Evolutionary conservation across 495 filamentous ascomycete species (phyloP), one percentile per base, ranked within the genome.

Genomic region (Pseudoneurospora amorphoporcata): DNA sequence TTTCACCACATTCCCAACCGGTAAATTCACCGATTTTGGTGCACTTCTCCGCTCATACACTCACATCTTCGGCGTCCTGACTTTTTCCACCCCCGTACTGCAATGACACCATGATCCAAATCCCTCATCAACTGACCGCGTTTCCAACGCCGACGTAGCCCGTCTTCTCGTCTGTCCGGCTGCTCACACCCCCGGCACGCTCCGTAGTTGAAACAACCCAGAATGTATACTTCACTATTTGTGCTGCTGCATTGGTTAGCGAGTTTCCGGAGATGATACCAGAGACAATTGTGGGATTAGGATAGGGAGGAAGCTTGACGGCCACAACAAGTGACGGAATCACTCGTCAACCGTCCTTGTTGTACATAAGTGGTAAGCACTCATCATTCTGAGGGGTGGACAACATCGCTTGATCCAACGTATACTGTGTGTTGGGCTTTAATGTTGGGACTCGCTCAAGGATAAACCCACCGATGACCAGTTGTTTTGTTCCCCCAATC

Each of bases 1-100:
- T 99, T 99, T 77, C 92, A 96, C 78, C 95, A 99, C 80, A 89
- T 95, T 39, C 93, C 93, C 6, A 90, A 92, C 76, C 89, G 93
- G 73, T 3, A 91, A 91, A 75, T 97, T 97, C 82, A 92, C 93
- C 71, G 94, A 98, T 81, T 99, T 99, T 80, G 84, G 82, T 72
- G 89, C 2, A 37, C 35, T 37, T 5, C 35, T 37, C 35, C 35
- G 35, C 35, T 37, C 35, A 37, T 37, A 5, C 35, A 37, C 35
- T 37, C 35, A 37, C 35, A 37, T 37, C 35, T 37, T 37, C 35
- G 35, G 35, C 35, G 35, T 37, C 35, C 3, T 37, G 35, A 37
- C 1, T 37, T 29, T 58, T 10, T 58, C 19, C 23, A 12, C 45
- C 45, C 45, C 9, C 45, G 32, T 7, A 58, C 12, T 47, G 9